Conservation (phyloP, 225 moss, liverwort and hornwort species). For the Bryoerythrophyllum caledonicum region DNA sequence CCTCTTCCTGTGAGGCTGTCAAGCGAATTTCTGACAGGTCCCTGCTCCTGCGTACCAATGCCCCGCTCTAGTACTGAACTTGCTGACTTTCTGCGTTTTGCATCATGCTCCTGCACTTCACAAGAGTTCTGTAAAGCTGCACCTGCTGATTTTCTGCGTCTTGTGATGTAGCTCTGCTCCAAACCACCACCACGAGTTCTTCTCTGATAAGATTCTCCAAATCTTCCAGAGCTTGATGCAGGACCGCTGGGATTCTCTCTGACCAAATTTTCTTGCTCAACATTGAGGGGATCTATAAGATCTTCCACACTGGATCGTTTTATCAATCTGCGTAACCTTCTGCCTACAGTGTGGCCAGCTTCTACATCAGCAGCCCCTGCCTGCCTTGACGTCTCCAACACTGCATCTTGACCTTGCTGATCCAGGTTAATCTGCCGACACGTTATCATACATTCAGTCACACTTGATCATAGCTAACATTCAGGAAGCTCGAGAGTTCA, state of each 20-base stretch:
- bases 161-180: slow-evolving; percentile 22
- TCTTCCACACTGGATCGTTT: slow-evolving; percentile 22
- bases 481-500: slow-evolving; percentile 9
- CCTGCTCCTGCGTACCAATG: slow-evolving; percentile 26
- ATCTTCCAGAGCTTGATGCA: slow-evolving; percentile 22
- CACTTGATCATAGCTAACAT: slow-evolving; percentile 15
- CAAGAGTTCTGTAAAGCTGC: slow-evolving; percentile 11
- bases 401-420: slow-evolving; percentile 23
- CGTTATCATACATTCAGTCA: slow-evolving; percentile 26
- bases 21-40: slow-evolving; percentile 9
- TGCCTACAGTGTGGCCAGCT: slow-evolving; percentile 25
- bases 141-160: slow-evolving; percentile 41
- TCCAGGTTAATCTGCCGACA: slow-evolving; percentile 28
- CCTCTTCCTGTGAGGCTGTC: slow-evolving; percentile 7
- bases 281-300: slow-evolving; percentile 8
- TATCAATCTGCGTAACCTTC: slow-evolving; percentile 42
- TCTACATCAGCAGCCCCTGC: slow-evolving; percentile 11
- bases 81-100: slow-evolving; percentile 36
- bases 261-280: slow-evolving; percentile 23
- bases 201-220: slow-evolving; percentile 29
- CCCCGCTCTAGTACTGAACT: slow-evolving; percentile 14
- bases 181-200: slow-evolving; percentile 25
- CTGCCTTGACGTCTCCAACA: slow-evolving; percentile 32
- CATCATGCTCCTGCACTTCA: slow-evolving; percentile 30
- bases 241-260: slow-evolving; percentile 23